phyloP scores from a whole-genome alignment of 2,329 filamentous ascomycete genomes.

The Cryphonectria carpinicola region DNA sequence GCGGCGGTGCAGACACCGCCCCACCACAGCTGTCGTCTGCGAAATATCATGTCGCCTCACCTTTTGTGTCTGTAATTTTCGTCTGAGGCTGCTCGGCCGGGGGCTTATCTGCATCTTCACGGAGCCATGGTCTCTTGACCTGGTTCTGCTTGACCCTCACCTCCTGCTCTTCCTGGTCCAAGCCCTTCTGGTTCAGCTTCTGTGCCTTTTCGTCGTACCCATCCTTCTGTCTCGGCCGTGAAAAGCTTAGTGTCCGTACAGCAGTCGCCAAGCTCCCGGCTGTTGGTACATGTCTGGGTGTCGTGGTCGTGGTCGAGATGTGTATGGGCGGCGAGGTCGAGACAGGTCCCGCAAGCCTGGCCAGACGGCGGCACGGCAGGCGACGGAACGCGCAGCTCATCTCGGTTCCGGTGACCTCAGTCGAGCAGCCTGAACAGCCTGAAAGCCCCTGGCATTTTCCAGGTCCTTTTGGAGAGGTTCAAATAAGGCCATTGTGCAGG shows the following conservation, averaged over 20 bases:
- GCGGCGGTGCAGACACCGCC: neutral
- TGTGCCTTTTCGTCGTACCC: slow-evolving; percentile 36
- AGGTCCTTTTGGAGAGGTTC: neutral
- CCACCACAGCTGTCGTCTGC: neutral
- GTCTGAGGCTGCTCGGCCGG: slow-evolving; percentile 37
- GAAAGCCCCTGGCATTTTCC: neutral
- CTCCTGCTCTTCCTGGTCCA: slow-evolving; percentile 44
- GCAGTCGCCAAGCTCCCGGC: neutral
- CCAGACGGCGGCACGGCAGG: slow-evolving; percentile 31
- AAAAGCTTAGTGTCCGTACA: slow-evolving; percentile 9
- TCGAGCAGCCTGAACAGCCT: slow-evolving; percentile 2
- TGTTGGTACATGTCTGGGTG: neutral
- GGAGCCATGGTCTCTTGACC: slow-evolving; percentile 67
- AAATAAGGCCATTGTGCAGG: neutral
- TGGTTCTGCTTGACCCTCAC: slow-evolving; percentile 57
- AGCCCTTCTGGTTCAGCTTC: slow-evolving; percentile 38
- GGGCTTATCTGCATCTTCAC: slow-evolving; percentile 57
- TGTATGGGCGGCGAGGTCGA: neutral
- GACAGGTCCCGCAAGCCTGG: slow-evolving; percentile 25
- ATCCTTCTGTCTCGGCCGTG: slow-evolving; percentile 17
- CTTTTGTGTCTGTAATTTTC: slow-evolving; percentile 38
- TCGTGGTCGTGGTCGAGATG: neutral
- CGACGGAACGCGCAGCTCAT: slow-evolving; percentile 33
- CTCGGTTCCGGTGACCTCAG: slow-evolving; percentile 16
- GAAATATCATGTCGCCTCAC: slow-evolving; percentile 20